Base-by-base conservation (phyloP, 139 green algal genomes). In the Closterium sp. region DNA sequence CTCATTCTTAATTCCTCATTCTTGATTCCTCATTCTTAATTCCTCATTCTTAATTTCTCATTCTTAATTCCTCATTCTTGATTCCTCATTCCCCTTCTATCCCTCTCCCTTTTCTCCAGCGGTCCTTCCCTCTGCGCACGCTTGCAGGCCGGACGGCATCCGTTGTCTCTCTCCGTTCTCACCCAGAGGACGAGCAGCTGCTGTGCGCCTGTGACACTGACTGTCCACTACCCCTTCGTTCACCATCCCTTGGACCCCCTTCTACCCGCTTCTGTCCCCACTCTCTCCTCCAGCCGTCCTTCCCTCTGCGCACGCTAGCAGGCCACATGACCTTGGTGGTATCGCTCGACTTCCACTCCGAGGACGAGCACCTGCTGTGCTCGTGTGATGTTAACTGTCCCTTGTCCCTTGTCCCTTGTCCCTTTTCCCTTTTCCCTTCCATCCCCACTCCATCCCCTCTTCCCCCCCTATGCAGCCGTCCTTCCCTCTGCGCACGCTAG, bases 311-410 rank as follows among this genome's bases (percentile, higher is more conserved):
- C 28, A 92, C 88, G 33, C 89, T 94, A 28, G 28, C 87, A 25
- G 91, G 91, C 0, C 92, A 94, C 89, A 33, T 81, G 33, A 88
- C 83, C 4, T 84, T 33, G 6, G 92, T 94, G 25, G 83, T 91
- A 0, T 93, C 90, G 6, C 7, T 93, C 19, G 92, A 94, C 66
- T 94, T 94, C 91, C 91, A 94, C 35, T 87, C 91, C n/a, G 69
- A 32, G 7, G 91, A 92, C 33, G 91, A 94, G 28, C 87, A 94
- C 76, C 12, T 94, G 16, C 69, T 94, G 1, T 92, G 87, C n/a
- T 94, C 92, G 7, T 94, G 92, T 84, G 92, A 94, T 36, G 89
- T n/a, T 34, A 84, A 94, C 34, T n/a, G n/a, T n/a, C n/a, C n/a
- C n/a, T n/a, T n/a, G n/a, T n/a, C n/a, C n/a, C n/a, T n/a, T n/a